Conservation (phyloP, 1,284 basidiomycete genomes). For the Leccinum pachyderme region DNA sequence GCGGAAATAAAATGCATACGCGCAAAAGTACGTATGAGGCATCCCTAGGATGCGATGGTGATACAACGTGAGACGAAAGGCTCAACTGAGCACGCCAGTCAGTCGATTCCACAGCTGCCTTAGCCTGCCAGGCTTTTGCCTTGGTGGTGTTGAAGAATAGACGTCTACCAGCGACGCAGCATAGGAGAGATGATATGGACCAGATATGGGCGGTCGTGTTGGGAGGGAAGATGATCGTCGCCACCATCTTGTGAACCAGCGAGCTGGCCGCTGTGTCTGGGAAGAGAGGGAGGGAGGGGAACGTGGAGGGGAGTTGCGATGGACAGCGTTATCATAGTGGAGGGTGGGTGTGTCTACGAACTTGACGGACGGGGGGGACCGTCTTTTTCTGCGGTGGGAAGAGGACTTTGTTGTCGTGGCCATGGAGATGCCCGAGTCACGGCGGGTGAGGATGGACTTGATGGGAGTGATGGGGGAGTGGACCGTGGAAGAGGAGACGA, state of each 20-base stretch:
- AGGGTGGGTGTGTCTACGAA: slow-evolving; percentile 42
- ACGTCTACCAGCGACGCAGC: slow-evolving; percentile 33
- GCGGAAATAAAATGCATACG: slow-evolving; percentile 18
- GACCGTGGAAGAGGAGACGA: slow-evolving; percentile 30
- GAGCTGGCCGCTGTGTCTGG: slow-evolving; percentile 8
- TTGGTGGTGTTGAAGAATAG: slow-evolving; percentile 12
- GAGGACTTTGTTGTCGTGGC: slow-evolving; percentile 29
- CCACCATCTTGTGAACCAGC: slow-evolving; percentile 33
- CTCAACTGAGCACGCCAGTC: slow-evolving; percentile 19
- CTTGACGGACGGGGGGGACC: slow-evolving; percentile 42
- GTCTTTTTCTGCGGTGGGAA: slow-evolving; percentile 30
- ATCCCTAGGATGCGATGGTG: background rate
- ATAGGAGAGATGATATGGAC: slow-evolving; percentile 30
- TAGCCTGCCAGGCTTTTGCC: slow-evolving; percentile 22
- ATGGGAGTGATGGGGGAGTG: slow-evolving; percentile 23
- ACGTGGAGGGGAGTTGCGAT: slow-evolving; percentile 21
- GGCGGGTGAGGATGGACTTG: slow-evolving; percentile 35
- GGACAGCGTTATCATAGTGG: slow-evolving; percentile 32
- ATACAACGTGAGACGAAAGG: background rate
- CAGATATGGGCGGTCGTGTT: slow-evolving; percentile 31
- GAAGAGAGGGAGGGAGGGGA: slow-evolving; percentile 10
- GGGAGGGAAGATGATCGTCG: slow-evolving; percentile 20
- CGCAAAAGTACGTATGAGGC: background rate
- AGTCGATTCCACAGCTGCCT: slow-evolving; percentile 30
- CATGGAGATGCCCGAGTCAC: slow-evolving; percentile 35